Evolutionary conservation across 768 basidiomycete species (phyloP).

Genomic region (Cubamyces lactineus): DNA sequence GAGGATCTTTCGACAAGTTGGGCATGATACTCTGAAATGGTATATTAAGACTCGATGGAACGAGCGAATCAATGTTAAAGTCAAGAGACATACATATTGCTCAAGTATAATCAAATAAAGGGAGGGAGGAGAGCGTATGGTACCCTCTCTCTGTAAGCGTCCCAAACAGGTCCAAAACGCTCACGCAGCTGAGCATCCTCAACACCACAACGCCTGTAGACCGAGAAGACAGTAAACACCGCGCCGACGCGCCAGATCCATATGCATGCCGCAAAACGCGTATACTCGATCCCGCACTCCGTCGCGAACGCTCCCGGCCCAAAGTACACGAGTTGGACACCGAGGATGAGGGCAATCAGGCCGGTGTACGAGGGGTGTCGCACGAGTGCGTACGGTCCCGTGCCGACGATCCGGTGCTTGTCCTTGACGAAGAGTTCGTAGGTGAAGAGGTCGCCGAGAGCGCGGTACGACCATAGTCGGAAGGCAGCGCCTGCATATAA

Average conservation of each 20-base stretch:
- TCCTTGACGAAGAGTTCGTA: conserved; percentile 17
- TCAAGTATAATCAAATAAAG: conserved; percentile 16
- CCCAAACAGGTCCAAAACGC: conserved; percentile 30
- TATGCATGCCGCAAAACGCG: neutral
- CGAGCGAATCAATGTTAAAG: too few relatives aligned
- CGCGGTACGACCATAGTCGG: conserved; percentile 1
- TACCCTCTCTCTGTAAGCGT: conserved; percentile 25
- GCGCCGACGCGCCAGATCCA: neutral
- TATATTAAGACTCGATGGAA: too few relatives aligned
- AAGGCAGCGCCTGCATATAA: neutral
- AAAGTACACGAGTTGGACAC: conserved; percentile 14
- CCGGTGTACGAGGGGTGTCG: conserved; percentile 28
- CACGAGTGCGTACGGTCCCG: conserved; percentile 22
- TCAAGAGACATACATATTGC: too few relatives aligned
- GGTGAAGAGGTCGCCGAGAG: conserved; percentile 24
- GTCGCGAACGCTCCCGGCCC: neutral
- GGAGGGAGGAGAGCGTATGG: conserved; percentile 28
- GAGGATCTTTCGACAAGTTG: too few relatives aligned
- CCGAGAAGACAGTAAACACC: neutral
- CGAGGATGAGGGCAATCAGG: conserved; percentile 7
- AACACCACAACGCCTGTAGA: conserved; percentile 27
- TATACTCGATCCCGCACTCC: conserved; percentile 2
- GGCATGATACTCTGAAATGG: too few relatives aligned
- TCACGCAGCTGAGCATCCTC: conserved; percentile 29
- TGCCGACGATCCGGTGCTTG: conserved; percentile 21